These are phyloP conservation scores for Saccharomycopsis hybrid DNA, from an alignment of 1,139 yeast species.

Conservation along the genomic window DNA sequence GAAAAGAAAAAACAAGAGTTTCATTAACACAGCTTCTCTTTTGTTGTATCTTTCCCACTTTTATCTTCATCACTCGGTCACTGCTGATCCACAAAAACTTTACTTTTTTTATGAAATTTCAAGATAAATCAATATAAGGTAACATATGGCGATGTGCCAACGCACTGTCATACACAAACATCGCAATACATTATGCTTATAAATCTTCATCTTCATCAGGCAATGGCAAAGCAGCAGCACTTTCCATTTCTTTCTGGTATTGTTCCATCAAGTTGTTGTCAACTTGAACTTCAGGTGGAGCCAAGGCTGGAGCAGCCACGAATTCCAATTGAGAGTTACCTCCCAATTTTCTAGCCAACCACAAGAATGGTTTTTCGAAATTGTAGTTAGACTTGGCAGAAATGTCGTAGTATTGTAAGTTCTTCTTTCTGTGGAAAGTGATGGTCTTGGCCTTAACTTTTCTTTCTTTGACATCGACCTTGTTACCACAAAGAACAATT, in stretches of 20 bases:
- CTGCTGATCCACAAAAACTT: too few species aligned
- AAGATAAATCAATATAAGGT: too few species aligned
- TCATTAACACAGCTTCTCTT: too few species aligned
- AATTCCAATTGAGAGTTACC: conserved; percentile 98
- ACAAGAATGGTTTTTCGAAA: conserved; percentile 99
- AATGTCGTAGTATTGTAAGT: conserved; percentile 98
- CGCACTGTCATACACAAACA: too few species aligned
- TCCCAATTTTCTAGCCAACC: conserved; percentile 99
- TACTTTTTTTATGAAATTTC: too few species aligned
- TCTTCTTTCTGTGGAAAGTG: conserved; percentile 99
- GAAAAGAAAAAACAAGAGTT: too few species aligned
- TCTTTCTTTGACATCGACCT: conserved; percentile 99
- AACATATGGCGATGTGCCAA: too few species aligned
- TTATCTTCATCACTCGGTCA: too few species aligned
- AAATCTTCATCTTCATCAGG: conserved; percentile 96
- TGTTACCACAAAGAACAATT: conserved; percentile 98
- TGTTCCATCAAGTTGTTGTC: conserved; percentile 95
- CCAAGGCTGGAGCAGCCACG: conserved; percentile 98
- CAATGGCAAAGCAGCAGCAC: conserved; percentile 98
- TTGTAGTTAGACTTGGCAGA: conserved; percentile 99
- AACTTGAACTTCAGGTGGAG: conserved; percentile 98
- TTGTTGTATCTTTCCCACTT: too few species aligned
- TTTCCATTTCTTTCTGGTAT: conserved; percentile 99
- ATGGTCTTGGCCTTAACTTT: conserved; percentile 99
- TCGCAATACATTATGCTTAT: too few species aligned